Base-by-base conservation (phyloP, 768 basidiomycete genomes). In the Collybia nuda region DNA sequence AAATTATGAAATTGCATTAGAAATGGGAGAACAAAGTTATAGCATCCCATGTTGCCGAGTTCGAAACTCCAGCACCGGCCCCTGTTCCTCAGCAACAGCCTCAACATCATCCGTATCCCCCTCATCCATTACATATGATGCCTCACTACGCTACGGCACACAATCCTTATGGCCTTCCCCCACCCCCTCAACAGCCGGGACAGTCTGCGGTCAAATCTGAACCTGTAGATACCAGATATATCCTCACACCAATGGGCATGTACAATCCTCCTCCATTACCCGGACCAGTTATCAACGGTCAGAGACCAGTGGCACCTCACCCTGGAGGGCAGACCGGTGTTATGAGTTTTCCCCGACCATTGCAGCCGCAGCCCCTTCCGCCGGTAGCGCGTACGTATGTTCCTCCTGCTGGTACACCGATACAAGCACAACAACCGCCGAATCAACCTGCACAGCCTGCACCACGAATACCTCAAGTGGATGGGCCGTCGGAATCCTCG, bases 1-100 rank as follows among this genome's bases (percentile, higher is more conserved):
- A 52, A 50, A 54, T 62, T 46, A 38, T 56, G 37, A 53, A 56
- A 37, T 26, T 46, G 47, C 42, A 47, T 29, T 70, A 98, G 91
- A 93, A 92, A 88, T 99, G 97, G 97, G 90, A 98, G 67, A 79
- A 78, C 63, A 97, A 97, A 67, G 86, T 99, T 43, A 81, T 97
- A 35, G 86, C 86, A n/a, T 95, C 93, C 2, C 86, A 89, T 61
- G 96, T 97, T 18, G 97, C 97, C 45, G 93, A 98, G 58, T 98
- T 97, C 66, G 90, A 91, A 65, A 71, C 81, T 15, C 71, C 71
- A 58, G 15, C 70, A 12, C 65, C 74, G 1, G 58, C 69, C 7
- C 71, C 67, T 5, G 71, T 68, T 28, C 67, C 77, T 3, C 77
- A 74, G 39, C 77, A 74, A 37, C 78, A 78, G 23, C 69, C 73